Evolutionary conservation across 441 rosid species (phyloP).

Genomic region (Flueggea neowawraea): DNA sequence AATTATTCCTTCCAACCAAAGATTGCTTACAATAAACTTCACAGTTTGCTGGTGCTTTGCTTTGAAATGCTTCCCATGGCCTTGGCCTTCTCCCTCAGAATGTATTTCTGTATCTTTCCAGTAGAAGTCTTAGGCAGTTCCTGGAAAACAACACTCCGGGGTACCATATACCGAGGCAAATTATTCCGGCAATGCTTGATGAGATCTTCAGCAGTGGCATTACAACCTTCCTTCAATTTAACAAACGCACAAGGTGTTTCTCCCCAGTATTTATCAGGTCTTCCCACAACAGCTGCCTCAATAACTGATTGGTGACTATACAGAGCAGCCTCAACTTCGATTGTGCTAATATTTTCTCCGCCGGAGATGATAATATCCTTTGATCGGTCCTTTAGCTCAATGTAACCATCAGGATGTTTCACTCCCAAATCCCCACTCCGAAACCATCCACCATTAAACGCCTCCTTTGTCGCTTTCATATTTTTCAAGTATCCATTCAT

Average conservation of each 20-base stretch:
- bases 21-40: neutral
- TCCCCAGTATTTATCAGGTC: conserved; percentile 80
- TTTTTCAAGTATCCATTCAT: conserved; percentile 68
- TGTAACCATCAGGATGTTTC: conserved; percentile 56
- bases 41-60: conserved; percentile 18
- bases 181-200: conserved; percentile 50
- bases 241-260: conserved; percentile 81
- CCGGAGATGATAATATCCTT: conserved; percentile 70
- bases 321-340: conserved; percentile 59
- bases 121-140: conserved; percentile 80
- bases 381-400: conserved; percentile 56
- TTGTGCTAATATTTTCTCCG: conserved; percentile 68
- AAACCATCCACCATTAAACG: conserved; percentile 64
- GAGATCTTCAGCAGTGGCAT: conserved; percentile 35
- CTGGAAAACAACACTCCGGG: conserved; percentile 52
- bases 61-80: conserved; percentile 54
- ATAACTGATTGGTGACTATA: conserved; percentile 51
- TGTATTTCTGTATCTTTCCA: conserved; percentile 66
- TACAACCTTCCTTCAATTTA: conserved; percentile 51
- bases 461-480: conserved; percentile 46
- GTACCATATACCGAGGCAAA: conserved; percentile 78
- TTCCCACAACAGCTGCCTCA: conserved; percentile 62
- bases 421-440: conserved; percentile 63
- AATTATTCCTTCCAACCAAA: neutral
- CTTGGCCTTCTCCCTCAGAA: conserved; percentile 59